These are phyloP conservation scores for Pythium coloratum DNA, from an alignment of 352 stramenopile species.

Conservation along the genomic window DNA sequence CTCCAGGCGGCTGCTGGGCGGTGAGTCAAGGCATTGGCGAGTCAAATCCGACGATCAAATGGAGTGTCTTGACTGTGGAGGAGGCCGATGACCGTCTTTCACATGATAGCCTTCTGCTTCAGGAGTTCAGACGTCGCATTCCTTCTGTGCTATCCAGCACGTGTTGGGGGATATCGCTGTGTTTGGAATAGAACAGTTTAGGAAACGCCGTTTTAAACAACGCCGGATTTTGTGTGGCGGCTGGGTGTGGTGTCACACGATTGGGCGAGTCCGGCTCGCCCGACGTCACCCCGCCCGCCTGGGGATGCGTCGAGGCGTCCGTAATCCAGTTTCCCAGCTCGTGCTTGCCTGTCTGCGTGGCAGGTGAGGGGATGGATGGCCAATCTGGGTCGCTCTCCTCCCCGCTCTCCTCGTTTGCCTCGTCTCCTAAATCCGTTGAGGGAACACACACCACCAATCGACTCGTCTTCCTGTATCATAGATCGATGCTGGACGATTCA, in stretches of 20 bases:
- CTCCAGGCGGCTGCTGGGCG: neutral
- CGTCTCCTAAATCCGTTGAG: neutral
- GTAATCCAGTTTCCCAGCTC: neutral
- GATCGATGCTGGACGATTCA: too few species aligned
- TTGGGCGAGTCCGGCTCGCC: slow-evolving; percentile 9
- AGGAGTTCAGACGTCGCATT: neutral
- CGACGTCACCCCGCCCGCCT: too few species aligned
- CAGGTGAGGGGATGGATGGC: neutral
- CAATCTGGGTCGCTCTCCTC: too few species aligned
- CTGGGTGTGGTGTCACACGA: slow-evolving; percentile 20
- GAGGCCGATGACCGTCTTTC: too few species aligned
- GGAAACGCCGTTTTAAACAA: slow-evolving; percentile 21
- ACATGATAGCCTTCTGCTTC: too few species aligned
- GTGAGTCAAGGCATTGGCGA: neutral
- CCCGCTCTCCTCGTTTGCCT: neutral
- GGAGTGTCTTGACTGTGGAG: too few species aligned
- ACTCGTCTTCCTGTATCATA: too few species aligned
- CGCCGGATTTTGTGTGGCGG: slow-evolving; percentile 16
- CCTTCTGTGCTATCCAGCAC: neutral
- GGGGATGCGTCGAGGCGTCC: too few species aligned
- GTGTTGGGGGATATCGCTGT: neutral
- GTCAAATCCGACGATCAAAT: too few species aligned
- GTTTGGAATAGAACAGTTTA: neutral
- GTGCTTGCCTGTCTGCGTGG: neutral
- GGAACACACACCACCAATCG: neutral